Evolutionary conservation across 768 basidiomycete genomes (phyloP).

Genomic region (Russula vinacea): DNA sequence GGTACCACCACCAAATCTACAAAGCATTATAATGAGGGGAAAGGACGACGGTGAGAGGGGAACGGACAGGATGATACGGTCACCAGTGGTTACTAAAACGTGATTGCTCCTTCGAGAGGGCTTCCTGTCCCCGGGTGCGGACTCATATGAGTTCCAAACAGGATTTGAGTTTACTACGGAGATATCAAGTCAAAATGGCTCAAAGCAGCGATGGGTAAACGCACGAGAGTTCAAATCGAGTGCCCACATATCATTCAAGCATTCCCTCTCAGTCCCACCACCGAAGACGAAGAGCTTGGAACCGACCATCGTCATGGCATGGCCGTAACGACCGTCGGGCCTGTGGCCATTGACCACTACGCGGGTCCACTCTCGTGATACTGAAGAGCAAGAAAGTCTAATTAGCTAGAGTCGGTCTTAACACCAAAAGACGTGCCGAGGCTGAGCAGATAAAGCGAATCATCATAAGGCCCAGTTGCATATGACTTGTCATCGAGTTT

Average conservation of each 20-base stretch:
- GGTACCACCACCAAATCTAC: conserved; percentile 94
- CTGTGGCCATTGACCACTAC: conserved; percentile 75
- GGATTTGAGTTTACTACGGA: conserved; percentile 71
- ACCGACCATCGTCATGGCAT: conserved; percentile 88
- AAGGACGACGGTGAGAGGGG: conserved; percentile 19
- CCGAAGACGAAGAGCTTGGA: conserved; percentile 94
- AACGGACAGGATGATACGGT: conserved; percentile 36
- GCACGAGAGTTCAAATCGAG: conserved; percentile 75
- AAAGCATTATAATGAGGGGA: conserved; percentile 7
- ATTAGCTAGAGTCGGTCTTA: neutral
- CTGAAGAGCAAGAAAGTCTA: conserved; percentile 43
- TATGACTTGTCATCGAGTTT: conserved; percentile 63
- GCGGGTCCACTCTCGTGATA: conserved; percentile 91
- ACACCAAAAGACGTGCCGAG: conserved; percentile 57
- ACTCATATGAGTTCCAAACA: conserved; percentile 80
- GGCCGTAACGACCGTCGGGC: conserved; percentile 80
- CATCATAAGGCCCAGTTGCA: conserved; percentile 56
- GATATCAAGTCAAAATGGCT: conserved; percentile 37
- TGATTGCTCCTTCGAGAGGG: conserved; percentile 90
- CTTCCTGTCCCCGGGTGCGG: conserved; percentile 50
- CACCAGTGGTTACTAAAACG: conserved; percentile 74
- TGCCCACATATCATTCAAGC: conserved; percentile 91
- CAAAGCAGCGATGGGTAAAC: conserved; percentile 34
- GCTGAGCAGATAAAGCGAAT: conserved; percentile 89
- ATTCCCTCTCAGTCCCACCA: conserved; percentile 90